These are phyloP conservation scores for Neoarthrinium moseri DNA, from an alignment of 2,329 filamentous ascomycete species.

Conservation along the genomic window DNA sequence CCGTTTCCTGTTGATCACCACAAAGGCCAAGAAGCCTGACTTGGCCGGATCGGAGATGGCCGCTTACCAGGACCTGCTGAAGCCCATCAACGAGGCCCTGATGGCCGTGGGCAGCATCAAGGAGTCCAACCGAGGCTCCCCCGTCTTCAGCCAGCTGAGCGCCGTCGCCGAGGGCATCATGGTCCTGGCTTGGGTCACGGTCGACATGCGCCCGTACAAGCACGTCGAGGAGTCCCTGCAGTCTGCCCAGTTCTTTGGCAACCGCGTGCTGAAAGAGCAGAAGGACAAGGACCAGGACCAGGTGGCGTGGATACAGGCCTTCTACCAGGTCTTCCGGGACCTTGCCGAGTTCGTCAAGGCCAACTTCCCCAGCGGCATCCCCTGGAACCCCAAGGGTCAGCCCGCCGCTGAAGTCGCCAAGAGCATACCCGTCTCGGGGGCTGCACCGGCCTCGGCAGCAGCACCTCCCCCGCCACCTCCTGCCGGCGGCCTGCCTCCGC, in stretches of 20 bases:
- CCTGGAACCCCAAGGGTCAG: conserved; percentile 80
- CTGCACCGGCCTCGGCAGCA: conserved; percentile 37
- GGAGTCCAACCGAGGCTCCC: conserved; percentile 74
- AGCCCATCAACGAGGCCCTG: conserved; percentile 82
- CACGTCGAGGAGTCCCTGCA: conserved; percentile 81
- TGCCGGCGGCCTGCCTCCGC: conserved; percentile 60
- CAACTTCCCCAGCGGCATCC: conserved; percentile 74
- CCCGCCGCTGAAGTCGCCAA: conserved; percentile 67
- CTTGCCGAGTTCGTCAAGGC: conserved; percentile 82
- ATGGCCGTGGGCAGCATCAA: conserved; percentile 77
- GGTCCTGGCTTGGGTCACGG: conserved; percentile 85
- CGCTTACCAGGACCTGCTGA: conserved; percentile 73
- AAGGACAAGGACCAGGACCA: conserved; percentile 79
- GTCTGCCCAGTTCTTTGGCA: conserved; percentile 90
- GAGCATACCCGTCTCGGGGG: conserved; percentile 50
- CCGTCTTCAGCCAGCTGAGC: conserved; percentile 77
- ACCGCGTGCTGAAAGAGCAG: conserved; percentile 86
- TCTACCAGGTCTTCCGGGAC: conserved; percentile 85
- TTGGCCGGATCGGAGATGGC: conserved; percentile 57
- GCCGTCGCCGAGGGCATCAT: conserved; percentile 89
- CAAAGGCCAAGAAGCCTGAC: conserved; percentile 90
- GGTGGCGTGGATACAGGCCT: conserved; percentile 87
- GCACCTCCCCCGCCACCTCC: conserved; percentile 53
- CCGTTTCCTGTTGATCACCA: conserved; percentile 82
- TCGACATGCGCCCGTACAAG: conserved; percentile 79